Conservation (phyloP, 1,284 basidiomycete genomes). For the Thecaphora frezii region DNA sequence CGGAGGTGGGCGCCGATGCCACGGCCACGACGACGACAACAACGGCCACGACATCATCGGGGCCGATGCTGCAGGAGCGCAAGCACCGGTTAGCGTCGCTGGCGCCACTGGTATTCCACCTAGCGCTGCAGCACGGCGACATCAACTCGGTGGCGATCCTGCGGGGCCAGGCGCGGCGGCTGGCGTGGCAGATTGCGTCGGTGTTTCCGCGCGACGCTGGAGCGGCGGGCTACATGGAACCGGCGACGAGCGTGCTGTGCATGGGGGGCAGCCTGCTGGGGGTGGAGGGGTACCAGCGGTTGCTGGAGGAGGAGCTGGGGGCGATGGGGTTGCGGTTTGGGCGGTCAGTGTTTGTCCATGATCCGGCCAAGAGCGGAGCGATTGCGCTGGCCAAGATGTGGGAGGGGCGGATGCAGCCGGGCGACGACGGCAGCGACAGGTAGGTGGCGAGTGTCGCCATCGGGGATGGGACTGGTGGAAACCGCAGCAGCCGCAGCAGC, state of each 20-base stretch:
- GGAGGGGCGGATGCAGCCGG: constrained; percentile 8
- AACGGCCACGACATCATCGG: no score
- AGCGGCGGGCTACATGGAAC: not conserved
- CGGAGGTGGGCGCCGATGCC: no score
- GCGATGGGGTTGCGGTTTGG: constrained; percentile 9
- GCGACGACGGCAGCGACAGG: no score
- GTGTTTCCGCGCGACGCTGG: constrained; percentile 3
- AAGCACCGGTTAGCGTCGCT: constrained; percentile 27
- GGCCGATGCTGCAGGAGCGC: constrained; percentile 7
- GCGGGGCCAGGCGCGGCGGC: constrained; percentile 5
- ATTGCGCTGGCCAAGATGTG: constrained; percentile 18
- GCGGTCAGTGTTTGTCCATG: constrained; percentile 13
- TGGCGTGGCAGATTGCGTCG: constrained; percentile 12
- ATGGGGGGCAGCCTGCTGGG: constrained; percentile 24
- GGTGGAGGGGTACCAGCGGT: constrained; percentile 9
- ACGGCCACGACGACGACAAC: no score
- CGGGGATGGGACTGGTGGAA: no score
- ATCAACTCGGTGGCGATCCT: constrained; percentile 10
- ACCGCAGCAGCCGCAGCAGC: no score
- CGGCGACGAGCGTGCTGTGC: constrained; percentile 15
- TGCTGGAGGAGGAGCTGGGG: constrained; percentile 15
- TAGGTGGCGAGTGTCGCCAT: no score
- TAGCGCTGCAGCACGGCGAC: constrained; percentile 24
- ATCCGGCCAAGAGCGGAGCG: constrained; percentile 23
- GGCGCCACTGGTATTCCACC: constrained; percentile 32